phyloP scores from a whole-genome alignment of 768 basidiomycete genomes.

The Collybia sp. region DNA sequence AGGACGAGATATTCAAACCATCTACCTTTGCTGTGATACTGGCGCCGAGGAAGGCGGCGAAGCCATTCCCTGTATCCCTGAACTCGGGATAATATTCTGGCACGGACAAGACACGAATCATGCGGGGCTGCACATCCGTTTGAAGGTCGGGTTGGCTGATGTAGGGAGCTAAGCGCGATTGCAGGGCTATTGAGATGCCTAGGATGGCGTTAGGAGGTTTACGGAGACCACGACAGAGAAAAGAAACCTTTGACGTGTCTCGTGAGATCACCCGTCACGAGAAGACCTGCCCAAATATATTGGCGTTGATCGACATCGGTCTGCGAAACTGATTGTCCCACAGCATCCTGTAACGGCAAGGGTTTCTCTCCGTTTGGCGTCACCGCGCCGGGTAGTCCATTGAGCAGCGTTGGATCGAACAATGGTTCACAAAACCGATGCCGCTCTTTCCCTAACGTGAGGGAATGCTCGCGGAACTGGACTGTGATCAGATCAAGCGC shows the following conservation, averaged over 20 bases:
- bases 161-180: slow-evolving; percentile 64
- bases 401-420: slow-evolving; percentile 66
- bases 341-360: slow-evolving; percentile 60
- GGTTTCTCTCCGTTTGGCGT: slow-evolving; percentile 20
- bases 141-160: slow-evolving; percentile 56
- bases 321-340: slow-evolving; percentile 56
- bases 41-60: slow-evolving; percentile 76
- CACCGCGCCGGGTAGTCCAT: slow-evolving; percentile 24
- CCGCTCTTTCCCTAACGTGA: slow-evolving; percentile 82
- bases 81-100: slow-evolving; percentile 94
- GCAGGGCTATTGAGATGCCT: slow-evolving; percentile 68
- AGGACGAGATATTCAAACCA: neutral
- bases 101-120: slow-evolving; percentile 56
- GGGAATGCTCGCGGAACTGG: slow-evolving; percentile 62
- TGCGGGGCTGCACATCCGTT: slow-evolving; percentile 69
- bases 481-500: slow-evolving; percentile 79
- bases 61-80: slow-evolving; percentile 76
- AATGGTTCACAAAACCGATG: slow-evolving; percentile 91
- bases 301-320: slow-evolving; percentile 63
- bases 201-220: slow-evolving; percentile 1
- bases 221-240: slow-evolving; percentile 1
- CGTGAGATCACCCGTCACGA: slow-evolving; percentile 78
- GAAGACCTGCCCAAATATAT: slow-evolving; percentile 72
- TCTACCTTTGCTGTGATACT: slow-evolving; percentile 83
- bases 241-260: slow-evolving; percentile 63